Percentiles rank a stretch among this genome's conserved stretches.
phyloP scores from a whole-genome alignment of 345 rosid genomes.

The Hibiscus trionum region DNA sequence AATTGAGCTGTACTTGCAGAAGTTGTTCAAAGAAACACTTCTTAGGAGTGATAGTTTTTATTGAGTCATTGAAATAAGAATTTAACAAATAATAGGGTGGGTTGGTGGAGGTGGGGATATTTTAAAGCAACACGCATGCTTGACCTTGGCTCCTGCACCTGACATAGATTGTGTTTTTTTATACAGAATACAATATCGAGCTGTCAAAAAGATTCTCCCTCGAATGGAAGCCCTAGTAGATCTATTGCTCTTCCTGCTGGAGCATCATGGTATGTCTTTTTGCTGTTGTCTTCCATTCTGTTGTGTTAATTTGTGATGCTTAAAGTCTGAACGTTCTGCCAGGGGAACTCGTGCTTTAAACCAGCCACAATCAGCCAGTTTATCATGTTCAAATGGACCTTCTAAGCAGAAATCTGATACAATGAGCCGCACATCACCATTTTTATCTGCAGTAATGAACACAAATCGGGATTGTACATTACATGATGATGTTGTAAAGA shows the following conservation, averaged over 20 bases:
- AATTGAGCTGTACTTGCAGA: not conserved
- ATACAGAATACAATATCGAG: constrained; percentile 34
- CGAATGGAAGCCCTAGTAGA: constrained; percentile 53
- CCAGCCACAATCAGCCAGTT: constrained; percentile 31
- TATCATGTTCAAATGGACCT: constrained; percentile 45
- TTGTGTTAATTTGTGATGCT: constrained; percentile 18
- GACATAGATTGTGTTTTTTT: not conserved
- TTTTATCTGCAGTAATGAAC: constrained; percentile 37
- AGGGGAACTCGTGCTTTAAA: constrained; percentile 61
- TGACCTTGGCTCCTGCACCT: not conserved
- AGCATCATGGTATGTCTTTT: constrained; percentile 65
- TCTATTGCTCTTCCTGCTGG: constrained; percentile 73
- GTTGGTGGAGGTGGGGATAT: not conserved
- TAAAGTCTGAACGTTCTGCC: constrained; percentile 12
- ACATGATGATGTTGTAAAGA: constrained; percentile 27
- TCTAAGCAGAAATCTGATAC: constrained; percentile 40
- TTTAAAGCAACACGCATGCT: not conserved
- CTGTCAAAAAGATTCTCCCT: constrained; percentile 41
- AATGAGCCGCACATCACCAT: constrained; percentile 20
- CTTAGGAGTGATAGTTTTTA: not conserved
- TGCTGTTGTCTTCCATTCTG: not conserved
- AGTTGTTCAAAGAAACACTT: not conserved
- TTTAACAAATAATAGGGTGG: not conserved
- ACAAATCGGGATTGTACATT: constrained; percentile 29
- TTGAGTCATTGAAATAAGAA: not conserved